phyloP scores from a whole-genome alignment of 2,329 filamentous ascomycete species.

The Fusarium algeriense region DNA sequence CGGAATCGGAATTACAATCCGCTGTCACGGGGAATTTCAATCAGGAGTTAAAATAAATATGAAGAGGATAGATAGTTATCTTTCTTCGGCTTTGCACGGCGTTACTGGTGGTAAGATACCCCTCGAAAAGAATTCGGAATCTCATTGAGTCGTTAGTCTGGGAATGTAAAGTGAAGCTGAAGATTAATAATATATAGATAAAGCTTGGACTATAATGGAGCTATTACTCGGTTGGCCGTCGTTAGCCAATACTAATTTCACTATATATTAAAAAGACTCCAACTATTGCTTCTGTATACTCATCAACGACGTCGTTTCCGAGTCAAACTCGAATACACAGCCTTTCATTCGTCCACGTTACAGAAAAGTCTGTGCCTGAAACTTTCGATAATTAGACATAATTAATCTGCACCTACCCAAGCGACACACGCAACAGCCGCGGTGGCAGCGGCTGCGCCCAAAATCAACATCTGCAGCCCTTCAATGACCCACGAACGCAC shows the following conservation, averaged over 20 bases:
- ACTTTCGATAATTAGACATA: rapidly evolving
- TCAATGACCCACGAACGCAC: slow-evolving; percentile 45
- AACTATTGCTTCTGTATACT: not conserved
- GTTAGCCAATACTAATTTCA: not conserved
- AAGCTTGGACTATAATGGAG: rapidly evolving
- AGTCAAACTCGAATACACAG: not conserved
- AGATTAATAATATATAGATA: too few species aligned
- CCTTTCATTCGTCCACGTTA: not conserved
- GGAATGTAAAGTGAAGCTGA: too few species aligned
- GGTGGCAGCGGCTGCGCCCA: slow-evolving; percentile 51
- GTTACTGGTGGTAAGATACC: not conserved
- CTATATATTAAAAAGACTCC: too few species aligned
- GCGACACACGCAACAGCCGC: slow-evolving; percentile 50
- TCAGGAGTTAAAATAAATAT: rapidly evolving
- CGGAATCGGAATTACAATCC: rapidly evolving
- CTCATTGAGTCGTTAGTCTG: too few species aligned
- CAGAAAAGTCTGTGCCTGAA: not conserved
- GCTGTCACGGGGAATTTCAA: rapidly evolving
- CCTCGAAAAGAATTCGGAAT: rapidly evolving
- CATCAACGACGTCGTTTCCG: not conserved
- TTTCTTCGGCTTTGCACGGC: not conserved
- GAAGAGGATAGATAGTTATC: not conserved
- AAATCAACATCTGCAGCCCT: slow-evolving; percentile 51
- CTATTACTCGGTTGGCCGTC: rapidly evolving
- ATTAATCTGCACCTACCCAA: slow-evolving; percentile 33